phyloP scores from a whole-genome alignment of 2,329 filamentous ascomycete genomes.

The Neocatenulostroma microsporum region DNA sequence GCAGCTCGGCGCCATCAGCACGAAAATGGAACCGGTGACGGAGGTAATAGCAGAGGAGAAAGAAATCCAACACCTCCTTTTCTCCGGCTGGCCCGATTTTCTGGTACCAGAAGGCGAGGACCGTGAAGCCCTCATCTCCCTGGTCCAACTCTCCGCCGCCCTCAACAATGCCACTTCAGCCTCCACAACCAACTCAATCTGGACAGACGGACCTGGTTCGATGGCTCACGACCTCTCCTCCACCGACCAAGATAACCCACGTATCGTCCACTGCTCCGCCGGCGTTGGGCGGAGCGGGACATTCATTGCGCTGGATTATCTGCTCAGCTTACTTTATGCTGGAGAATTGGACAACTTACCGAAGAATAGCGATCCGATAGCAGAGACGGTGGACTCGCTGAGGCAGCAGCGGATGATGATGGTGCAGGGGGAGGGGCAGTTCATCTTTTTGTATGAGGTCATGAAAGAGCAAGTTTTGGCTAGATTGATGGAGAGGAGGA shows the following conservation, averaged over 20 bases:
- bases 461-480: conserved; percentile 55
- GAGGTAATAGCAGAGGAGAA: conserved; percentile 55
- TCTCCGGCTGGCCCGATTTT: conserved; percentile 85
- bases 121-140: conserved; percentile 57
- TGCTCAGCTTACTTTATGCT: conserved; percentile 70
- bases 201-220: no score
- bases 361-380: conserved; percentile 60
- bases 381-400: conserved; percentile 68
- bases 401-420: conserved; percentile 87
- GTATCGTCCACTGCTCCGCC: conserved; percentile 67
- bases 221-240: conserved; percentile 22
- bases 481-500: no score
- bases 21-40: no score
- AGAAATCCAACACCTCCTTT: conserved; percentile 75
- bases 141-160: conserved; percentile 59
- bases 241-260: conserved; percentile 50
- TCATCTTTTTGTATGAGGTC: conserved; percentile 80
- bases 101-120: conserved; percentile 66
- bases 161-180: conserved; percentile 33
- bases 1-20: no score
- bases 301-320: conserved; percentile 91
- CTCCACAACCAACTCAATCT: conserved; percentile 13
- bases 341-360: conserved; percentile 55
- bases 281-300: conserved; percentile 92
- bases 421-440: conserved; percentile 86